Conservation (phyloP, 2,329 filamentous ascomycete species). For the Aspergillaceae sp. region DNA sequence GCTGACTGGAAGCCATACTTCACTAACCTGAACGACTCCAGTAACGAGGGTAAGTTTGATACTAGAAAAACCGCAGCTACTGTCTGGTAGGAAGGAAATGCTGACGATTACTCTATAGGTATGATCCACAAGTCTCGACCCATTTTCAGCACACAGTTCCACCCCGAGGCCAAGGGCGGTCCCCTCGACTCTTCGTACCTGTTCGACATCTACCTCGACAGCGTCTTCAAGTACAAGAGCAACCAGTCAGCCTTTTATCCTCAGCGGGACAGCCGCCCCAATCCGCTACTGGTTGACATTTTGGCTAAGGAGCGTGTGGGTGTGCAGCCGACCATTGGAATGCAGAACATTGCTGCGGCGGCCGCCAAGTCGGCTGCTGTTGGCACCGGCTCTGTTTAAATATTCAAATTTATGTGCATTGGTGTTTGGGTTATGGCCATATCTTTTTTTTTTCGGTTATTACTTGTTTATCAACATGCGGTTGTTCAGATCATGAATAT, state of each 20-base stretch:
- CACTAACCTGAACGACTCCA: conserved; percentile 93
- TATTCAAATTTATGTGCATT: conserved; percentile 4
- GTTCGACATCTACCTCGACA: conserved; percentile 93
- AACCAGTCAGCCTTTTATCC: conserved; percentile 61
- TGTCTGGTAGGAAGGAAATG: no score
- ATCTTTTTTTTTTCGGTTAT: conserved; percentile 8
- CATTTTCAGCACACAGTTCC: conserved; percentile 98
- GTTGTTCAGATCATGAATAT: no score
- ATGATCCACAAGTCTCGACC: conserved; percentile 94
- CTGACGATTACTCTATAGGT: neutral
- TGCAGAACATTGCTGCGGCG: conserved; percentile 34
- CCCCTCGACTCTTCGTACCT: conserved; percentile 93
- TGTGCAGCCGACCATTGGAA: conserved; percentile 61
- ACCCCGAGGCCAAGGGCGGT: conserved; percentile 95
- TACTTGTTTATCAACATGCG: neutral
- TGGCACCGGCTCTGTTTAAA: conserved; percentile 13
- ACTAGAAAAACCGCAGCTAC: conserved; percentile 11
- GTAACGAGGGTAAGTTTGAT: conserved; percentile 62
- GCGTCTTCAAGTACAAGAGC: conserved; percentile 81
- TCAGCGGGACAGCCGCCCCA: conserved; percentile 77
- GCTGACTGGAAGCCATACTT: conserved; percentile 96
- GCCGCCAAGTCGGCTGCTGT: conserved; percentile 22
- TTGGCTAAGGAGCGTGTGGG: conserved; percentile 91
- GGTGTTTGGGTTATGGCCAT: conserved; percentile 11
- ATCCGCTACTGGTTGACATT: conserved; percentile 79